Conservation (phyloP, 2,329 filamentous ascomycete species). For the Myriosclerotinia scirpicola region DNA sequence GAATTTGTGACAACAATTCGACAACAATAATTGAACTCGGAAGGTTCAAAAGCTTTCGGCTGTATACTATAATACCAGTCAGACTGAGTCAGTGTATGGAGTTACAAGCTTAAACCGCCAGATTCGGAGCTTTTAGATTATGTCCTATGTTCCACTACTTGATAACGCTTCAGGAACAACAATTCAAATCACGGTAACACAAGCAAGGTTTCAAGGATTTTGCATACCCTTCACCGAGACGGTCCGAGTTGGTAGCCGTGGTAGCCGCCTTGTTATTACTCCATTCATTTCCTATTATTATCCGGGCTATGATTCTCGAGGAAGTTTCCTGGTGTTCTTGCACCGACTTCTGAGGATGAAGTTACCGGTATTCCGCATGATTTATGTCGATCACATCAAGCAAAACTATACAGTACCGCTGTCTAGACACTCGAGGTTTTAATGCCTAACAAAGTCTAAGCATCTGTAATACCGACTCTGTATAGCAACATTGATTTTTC, state of each 20-base stretch:
- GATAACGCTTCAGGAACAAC: not conserved
- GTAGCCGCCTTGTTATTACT: constrained; percentile 11
- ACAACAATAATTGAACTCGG: constrained; percentile 2
- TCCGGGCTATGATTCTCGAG: not conserved
- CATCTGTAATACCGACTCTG: not conserved
- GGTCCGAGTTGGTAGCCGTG: constrained; percentile 10
- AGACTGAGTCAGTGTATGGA: not conserved
- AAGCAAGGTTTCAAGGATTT: not conserved
- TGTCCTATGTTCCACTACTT: constrained; percentile 21
- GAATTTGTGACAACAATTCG: not conserved
- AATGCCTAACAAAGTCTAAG: not conserved
- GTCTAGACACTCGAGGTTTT: not conserved
- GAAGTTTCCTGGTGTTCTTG: not conserved
- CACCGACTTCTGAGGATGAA: too few species aligned
- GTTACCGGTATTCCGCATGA: not conserved
- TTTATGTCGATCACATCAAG: not conserved
- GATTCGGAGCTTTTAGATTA: constrained; percentile 9
- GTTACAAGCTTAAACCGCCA: constrained; percentile 1
- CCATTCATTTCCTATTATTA: not conserved
- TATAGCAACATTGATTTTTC: not conserved
- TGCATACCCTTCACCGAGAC: constrained; percentile 11
- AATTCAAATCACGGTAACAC: constrained; percentile 8
- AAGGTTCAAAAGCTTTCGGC: not conserved
- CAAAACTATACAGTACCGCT: not conserved
- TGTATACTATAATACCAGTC: not conserved